These are phyloP conservation scores for Astrothelium subdiscretum DNA, from an alignment of 495 filamentous ascomycete species.

Conservation along the genomic window DNA sequence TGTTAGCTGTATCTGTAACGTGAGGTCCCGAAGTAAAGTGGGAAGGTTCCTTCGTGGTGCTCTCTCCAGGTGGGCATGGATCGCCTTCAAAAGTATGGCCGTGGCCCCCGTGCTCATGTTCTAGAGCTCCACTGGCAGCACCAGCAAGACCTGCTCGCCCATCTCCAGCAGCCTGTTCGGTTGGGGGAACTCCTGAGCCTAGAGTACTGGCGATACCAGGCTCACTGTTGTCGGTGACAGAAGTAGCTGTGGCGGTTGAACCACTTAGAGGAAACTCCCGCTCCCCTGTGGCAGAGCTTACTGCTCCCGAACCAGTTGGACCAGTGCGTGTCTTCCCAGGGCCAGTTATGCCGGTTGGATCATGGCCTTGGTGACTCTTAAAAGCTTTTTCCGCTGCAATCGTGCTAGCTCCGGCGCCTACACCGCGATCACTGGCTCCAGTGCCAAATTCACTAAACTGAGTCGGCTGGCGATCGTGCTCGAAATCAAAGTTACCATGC, in stretches of 20 bases:
- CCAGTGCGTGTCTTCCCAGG: not conserved
- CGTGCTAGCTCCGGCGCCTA: not conserved
- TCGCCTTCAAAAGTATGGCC: not conserved
- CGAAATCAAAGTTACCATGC: not conserved
- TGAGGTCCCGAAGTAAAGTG: constrained; percentile 10
- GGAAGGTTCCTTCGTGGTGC: not conserved
- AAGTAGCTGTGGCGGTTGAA: not conserved
- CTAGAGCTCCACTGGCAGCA: not conserved
- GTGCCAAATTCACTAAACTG: not conserved
- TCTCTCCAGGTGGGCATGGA: not conserved
- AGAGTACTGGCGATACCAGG: constrained; percentile 8
- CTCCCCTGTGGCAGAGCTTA: not conserved
- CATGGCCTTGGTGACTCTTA: not conserved
- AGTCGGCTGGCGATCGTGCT: not conserved
- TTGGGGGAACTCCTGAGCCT: not conserved
- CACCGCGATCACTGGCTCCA: not conserved
- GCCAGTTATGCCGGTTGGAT: not conserved
- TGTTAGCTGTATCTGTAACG: constrained; percentile 18
- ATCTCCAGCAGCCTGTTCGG: not conserved
- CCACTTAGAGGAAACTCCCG: not conserved
- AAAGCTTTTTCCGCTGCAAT: not conserved
- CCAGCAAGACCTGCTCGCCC: constrained; percentile 1
- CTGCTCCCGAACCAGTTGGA: not conserved
- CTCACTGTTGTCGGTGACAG: not conserved
- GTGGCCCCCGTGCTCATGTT: not conserved